Base-by-base conservation (phyloP, 768 basidiomycete species). In the Russula sp. region DNA sequence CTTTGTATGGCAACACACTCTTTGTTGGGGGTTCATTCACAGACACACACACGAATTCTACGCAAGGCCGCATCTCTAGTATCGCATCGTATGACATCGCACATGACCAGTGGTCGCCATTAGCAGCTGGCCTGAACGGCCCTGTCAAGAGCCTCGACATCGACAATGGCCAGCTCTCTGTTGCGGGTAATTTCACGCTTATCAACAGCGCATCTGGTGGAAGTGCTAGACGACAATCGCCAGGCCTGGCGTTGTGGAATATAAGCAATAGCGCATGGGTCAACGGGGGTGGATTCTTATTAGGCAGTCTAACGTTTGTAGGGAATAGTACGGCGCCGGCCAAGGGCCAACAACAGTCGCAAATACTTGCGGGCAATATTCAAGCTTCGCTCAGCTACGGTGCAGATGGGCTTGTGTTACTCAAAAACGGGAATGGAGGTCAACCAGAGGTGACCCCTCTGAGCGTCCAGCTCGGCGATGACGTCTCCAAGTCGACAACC, bases 11-110 rank as follows among this genome's bases (percentile, higher is more conserved):
- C 11, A 79, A 88, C 67, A 76, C 76, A 20, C 73, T 98, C 11
- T 97, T 81, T 70, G 84, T 95, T 43, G 96, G 93, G n/a, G 97
- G 97, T 0, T 77, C 84, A 0, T 99, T 99, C 76, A 80, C 78
- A 0, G 86, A 89, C 64, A 89, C 92, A 0, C 71, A 72, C 1
- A 75, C 78, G 6, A 74, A 78, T 16, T 82, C 85, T 0, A 79
- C 77, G 2, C 74, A 79, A 49, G 81, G 81, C 57, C 75, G 73
- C 38, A 74, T 93, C 39, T 73, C 72, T 47, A 81, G 84, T 39
- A 73, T 96, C 36, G 92, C 86, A 0, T 69, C 82, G 56, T 98
- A 93, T 72, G 81, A 93, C 65, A 75, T 92, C 11, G 68, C 74
- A 55, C 77, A 76, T 35, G 80, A 85, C 61, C 69, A 78, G 10